Evolutionary conservation across 2,329 filamentous ascomycete genomes (phyloP), one percentile per base, ranked within the genome.

Genomic region (Acrocalymma vagum): DNA sequence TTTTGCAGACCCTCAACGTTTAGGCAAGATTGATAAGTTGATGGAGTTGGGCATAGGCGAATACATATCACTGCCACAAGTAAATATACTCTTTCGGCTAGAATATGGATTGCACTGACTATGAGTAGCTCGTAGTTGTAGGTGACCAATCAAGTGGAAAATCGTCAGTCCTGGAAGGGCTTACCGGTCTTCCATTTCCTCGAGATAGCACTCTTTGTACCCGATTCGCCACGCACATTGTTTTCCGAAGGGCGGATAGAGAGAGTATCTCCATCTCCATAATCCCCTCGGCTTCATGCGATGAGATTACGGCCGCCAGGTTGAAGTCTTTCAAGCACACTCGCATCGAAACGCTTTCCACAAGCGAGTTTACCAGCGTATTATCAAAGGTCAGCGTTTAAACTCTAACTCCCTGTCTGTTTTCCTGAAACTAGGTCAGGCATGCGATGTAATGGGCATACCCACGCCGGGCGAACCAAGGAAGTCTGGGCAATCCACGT

Each of bases 91-190:
- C n/a, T n/a, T n/a, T n/a, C n/a, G n/a, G n/a, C n/a, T n/a, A n/a
- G n/a, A n/a, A n/a, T n/a, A n/a, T n/a, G n/a, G n/a, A n/a, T n/a
- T n/a, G n/a, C n/a, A n/a, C n/a, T n/a, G n/a, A n/a, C n/a, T n/a
- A n/a, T n/a, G n/a, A n/a, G n/a, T n/a, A 64, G 29, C 35, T 72
- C 20, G 44, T 58, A 2, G 58, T 62, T 5, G 53, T 50, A 15
- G 46, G 84, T 5, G 78, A 83, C 38, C 80, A 83, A 40, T 83
- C 78, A 0, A 77, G 78, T 1, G 83, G 83, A 3, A 87, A 87
- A 56, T 83, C 78, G n/a, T 85, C 82, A 0, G 81, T 86, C 0
- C 74, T 87, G 0, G 80, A 86, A 48, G 84, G 83, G 0, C 81
- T 87, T 29, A 81, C 82, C 0, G 75, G 78, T 8, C 78, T 88